phyloP scores from a whole-genome alignment of 2,329 filamentous ascomycete genomes.

The Blastomyces percursus region DNA sequence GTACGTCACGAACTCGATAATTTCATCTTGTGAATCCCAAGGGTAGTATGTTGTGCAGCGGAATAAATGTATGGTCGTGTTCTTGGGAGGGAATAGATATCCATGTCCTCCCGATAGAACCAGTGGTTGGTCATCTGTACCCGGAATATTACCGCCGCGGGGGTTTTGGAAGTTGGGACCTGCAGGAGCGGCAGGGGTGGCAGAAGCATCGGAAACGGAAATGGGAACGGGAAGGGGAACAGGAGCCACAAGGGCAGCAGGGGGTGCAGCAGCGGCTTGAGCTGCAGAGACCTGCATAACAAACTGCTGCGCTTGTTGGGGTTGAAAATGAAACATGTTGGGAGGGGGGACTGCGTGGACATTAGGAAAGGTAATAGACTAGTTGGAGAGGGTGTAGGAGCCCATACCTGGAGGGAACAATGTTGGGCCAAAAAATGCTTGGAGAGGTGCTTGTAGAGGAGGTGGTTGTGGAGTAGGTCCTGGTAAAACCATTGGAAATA shows the following conservation, averaged over 20 bases:
- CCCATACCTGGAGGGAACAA: background rate
- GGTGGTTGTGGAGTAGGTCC: conserved; percentile 1
- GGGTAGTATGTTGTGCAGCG: conserved; percentile 29
- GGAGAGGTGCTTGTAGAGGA: conserved; percentile 8
- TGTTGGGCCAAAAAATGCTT: background rate
- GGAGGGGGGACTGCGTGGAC: background rate
- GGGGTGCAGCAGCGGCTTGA: background rate
- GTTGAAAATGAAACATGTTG: background rate
- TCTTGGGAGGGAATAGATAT: conserved; percentile 49
- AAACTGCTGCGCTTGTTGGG: conserved; percentile 1
- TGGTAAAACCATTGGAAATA: background rate
- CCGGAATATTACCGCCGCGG: conserved; percentile 46
- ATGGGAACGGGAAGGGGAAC: no score
- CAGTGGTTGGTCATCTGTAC: conserved; percentile 42
- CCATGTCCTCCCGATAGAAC: conserved; percentile 47
- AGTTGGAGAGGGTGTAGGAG: background rate
- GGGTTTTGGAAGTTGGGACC: conserved; percentile 38
- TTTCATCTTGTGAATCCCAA: conserved; percentile 24
- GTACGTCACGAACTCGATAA: conserved; percentile 38
- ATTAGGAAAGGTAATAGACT: background rate
- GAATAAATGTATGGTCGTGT: conserved; percentile 51
- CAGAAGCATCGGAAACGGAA: no score
- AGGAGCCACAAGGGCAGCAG: conserved; percentile 3
- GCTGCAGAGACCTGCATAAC: background rate
- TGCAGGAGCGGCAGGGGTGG: conserved; percentile 11